Evolutionary conservation across 352 stramenopile genomes (phyloP).

Genomic region (Phytophthora constricta): DNA sequence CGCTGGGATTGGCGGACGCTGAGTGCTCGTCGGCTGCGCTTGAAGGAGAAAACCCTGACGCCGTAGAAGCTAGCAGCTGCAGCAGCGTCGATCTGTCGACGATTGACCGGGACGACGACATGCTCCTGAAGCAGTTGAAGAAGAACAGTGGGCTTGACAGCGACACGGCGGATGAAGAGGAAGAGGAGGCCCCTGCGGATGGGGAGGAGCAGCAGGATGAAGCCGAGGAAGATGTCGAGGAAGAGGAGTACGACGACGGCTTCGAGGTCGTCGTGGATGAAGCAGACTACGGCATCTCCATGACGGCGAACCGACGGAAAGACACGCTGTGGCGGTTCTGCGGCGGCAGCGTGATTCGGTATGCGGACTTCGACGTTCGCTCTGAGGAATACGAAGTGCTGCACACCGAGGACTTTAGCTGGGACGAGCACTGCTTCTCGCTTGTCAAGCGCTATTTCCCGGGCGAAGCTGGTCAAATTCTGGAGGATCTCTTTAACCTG

Average conservation of each 20-base stretch:
- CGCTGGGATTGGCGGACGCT: constrained; percentile 47
- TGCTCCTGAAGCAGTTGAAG: constrained; percentile 73
- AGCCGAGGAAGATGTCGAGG: constrained; percentile 30
- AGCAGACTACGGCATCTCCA: constrained; percentile 49
- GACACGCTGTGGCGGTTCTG: constrained; percentile 88
- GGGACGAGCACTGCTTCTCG: constrained; percentile 90
- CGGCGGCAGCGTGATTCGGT: constrained; percentile 78
- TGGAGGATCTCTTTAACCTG: constrained; percentile 89
- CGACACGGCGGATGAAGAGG: constrained; percentile 66
- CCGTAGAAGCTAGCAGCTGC: constrained; percentile 50
- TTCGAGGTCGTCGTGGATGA: constrained; percentile 72
- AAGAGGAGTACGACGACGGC: constrained; percentile 38
- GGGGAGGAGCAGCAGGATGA: constrained; percentile 37
- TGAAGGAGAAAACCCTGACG: constrained; percentile 30
- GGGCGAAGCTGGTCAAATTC: constrained; percentile 77
- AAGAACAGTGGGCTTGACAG: constrained; percentile 62
- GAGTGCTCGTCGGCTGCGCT: constrained; percentile 20
- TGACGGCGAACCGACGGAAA: constrained; percentile 38
- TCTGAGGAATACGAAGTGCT: constrained; percentile 82
- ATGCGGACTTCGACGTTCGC: constrained; percentile 88
- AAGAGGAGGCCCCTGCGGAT: constrained; percentile 43
- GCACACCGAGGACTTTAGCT: constrained; percentile 90
- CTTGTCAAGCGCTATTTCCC: constrained; percentile 88
- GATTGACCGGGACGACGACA: constrained; percentile 78
- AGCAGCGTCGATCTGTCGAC: constrained; percentile 72